phyloP scores from a whole-genome alignment of 2,329 filamentous ascomycete species.

The Sphaerulina vaccinii region DNA sequence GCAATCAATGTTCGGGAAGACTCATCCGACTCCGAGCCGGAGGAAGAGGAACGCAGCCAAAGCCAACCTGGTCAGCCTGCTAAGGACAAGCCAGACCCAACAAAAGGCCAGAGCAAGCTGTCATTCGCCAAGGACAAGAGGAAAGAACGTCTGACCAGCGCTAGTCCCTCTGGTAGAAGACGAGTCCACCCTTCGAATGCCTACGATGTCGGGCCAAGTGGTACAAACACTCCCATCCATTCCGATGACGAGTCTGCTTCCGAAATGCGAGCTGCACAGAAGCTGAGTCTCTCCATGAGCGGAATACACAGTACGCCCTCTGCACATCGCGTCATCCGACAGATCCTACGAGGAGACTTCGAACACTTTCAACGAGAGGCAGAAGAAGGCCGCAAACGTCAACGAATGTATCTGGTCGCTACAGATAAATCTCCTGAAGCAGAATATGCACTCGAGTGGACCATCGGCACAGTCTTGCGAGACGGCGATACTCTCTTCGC shows the following conservation, averaged over 20 bases:
- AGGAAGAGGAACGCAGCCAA: conserved; percentile 15
- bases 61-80: conserved; percentile 16
- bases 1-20: conserved; percentile 33
- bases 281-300: conserved; percentile 76
- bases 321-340: conserved; percentile 78
- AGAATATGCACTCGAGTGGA: conserved; percentile 94
- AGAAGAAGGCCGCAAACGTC: conserved; percentile 72
- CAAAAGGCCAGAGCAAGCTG: conserved; percentile 37
- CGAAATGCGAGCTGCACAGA: conserved; percentile 85
- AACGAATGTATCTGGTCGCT: conserved; percentile 91
- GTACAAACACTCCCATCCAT: conserved; percentile 62
- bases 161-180: conserved; percentile 36
- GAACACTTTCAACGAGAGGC: conserved; percentile 71
- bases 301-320: conserved; percentile 73
- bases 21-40: conserved; percentile 31
- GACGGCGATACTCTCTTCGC: conserved; percentile 93
- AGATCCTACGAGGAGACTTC: conserved; percentile 88
- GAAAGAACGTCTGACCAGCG: conserved; percentile 32
- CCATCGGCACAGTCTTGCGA: conserved; percentile 87
- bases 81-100: conserved; percentile 35
- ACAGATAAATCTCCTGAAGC: conserved; percentile 94
- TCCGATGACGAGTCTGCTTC: conserved; percentile 81
- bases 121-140: conserved; percentile 29
- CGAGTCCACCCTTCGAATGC: conserved; percentile 72
- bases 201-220: conserved; percentile 69